Percentiles rank a stretch among this genome's conserved stretches.
Evolutionary conservation across 192 early-diverging fungal genomes (phyloP).

Genomic region (Tieghemiomyces parasiticus): DNA sequence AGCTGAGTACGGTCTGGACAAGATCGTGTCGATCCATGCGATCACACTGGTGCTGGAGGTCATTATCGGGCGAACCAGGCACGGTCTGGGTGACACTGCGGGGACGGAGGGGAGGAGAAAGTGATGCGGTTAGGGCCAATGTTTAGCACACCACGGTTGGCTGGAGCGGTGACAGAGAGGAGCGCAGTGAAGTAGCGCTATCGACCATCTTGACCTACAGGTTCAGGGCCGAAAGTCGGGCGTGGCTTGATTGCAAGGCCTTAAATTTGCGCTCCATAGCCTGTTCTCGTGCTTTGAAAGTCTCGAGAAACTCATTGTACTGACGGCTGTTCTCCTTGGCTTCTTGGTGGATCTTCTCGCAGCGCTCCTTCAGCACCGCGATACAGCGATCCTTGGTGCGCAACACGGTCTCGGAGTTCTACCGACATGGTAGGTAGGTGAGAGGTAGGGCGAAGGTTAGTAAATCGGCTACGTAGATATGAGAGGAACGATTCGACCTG

Average conservation of each 20-base stretch:
- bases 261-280: neutral
- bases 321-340: neutral
- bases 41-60: too few species aligned
- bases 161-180: too few species aligned
- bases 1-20: neutral
- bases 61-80: too few species aligned
- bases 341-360: neutral
- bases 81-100: neutral
- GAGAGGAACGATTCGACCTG: too few species aligned
- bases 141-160: too few species aligned
- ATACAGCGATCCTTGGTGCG: constrained; percentile 3
- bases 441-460: too few species aligned
- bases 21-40: constrained; percentile 5
- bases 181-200: too few species aligned
- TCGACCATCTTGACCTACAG: too few species aligned
- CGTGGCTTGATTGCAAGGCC: neutral
- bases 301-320: neutral
- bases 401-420: neutral
- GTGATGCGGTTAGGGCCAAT: too few species aligned
- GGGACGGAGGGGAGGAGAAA: too few species aligned
- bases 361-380: constrained; percentile 1
- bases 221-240: neutral
- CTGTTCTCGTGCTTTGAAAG: neutral
- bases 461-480: too few species aligned
- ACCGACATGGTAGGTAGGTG: too few species aligned